These are phyloP conservation scores for Thyridium curvatum DNA, from an alignment of 2,329 filamentous ascomycete species.

Conservation along the genomic window DNA sequence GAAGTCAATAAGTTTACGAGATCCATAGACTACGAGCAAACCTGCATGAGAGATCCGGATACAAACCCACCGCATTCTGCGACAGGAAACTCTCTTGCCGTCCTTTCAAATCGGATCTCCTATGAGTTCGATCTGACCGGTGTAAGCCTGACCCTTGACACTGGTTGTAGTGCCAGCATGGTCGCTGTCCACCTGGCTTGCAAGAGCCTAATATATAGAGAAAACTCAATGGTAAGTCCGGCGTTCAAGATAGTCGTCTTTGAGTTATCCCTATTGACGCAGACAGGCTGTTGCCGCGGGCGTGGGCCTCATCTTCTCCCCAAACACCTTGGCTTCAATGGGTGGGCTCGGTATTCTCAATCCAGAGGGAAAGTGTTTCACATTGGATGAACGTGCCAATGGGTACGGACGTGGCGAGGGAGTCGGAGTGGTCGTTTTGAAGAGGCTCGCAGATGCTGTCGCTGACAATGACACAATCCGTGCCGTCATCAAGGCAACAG, in stretches of 20 bases:
- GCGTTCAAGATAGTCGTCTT: too few relatives aligned
- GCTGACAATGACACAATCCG: constrained; percentile 52
- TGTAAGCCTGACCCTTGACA: constrained; percentile 52
- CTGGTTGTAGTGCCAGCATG: constrained; percentile 51
- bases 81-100: constrained; percentile 45
- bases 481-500: constrained; percentile 46
- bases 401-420: constrained; percentile 63
- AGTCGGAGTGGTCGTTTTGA: constrained; percentile 51
- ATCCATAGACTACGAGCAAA: constrained; percentile 40
- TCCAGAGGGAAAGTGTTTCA: constrained; percentile 42
- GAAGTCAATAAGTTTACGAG: not conserved
- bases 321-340: constrained; percentile 51
- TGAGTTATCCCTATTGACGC: constrained; percentile 9
- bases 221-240: constrained; percentile 30
- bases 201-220: constrained; percentile 38
- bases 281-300: constrained; percentile 41
- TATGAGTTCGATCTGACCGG: constrained; percentile 49
- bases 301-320: constrained; percentile 45
- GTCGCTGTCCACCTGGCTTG: constrained; percentile 48
- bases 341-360: constrained; percentile 47
- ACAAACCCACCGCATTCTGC: constrained; percentile 44
- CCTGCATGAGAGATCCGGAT: constrained; percentile 42
- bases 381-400: constrained; percentile 52
- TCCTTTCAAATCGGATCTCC: constrained; percentile 49
- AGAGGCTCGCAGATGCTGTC: constrained; percentile 51